A percentile compares a stretch with the other conserved stretches of the same genome.
phyloP scores from a whole-genome alignment of 306 rosid species.

The Begonia peltatifolia region DNA sequence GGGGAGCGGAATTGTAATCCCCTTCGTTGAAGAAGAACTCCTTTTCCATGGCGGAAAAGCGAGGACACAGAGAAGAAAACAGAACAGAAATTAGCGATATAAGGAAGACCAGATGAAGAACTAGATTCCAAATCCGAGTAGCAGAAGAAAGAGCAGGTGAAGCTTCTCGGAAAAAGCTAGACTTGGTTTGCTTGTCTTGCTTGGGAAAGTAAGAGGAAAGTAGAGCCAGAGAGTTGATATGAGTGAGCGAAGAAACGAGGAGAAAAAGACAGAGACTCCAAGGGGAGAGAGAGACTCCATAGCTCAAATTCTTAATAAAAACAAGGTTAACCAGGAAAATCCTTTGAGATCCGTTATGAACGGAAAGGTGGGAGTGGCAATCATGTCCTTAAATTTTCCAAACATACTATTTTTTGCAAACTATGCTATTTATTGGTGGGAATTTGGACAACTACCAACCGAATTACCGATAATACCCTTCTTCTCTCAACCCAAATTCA shows the following conservation, averaged over 20 bases:
- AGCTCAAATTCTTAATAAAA: too few relatives aligned
- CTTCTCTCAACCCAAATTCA: too few relatives aligned
- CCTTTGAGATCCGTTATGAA: too few relatives aligned
- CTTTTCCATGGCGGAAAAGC: slow-evolving; percentile 4
- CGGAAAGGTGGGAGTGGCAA: too few relatives aligned
- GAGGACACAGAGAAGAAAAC: background rate
- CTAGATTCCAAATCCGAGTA: slow-evolving; percentile 1
- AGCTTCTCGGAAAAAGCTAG: background rate
- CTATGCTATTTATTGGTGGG: too few relatives aligned
- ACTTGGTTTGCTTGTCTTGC: background rate
- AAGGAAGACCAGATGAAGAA: slow-evolving; percentile 13
- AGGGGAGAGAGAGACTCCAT: slow-evolving; percentile 3
- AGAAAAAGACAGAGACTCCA: slow-evolving; percentile 5
- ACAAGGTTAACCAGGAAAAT: too few relatives aligned
- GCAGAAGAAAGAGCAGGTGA: slow-evolving; percentile 5
- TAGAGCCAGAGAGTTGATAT: slow-evolving; percentile 6
- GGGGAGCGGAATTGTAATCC: background rate
- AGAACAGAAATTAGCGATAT: background rate
- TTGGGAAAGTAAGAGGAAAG: slow-evolving; percentile 6
- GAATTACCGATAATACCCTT: too few relatives aligned
- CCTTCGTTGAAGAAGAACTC: slow-evolving; percentile 9
- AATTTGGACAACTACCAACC: too few relatives aligned
- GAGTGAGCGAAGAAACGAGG: slow-evolving; percentile 3
- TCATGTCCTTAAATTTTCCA: too few relatives aligned
- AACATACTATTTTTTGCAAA: too few relatives aligned